These are phyloP conservation scores for Fagus sylvatica DNA, from an alignment of 306 rosid species.

Conservation along the genomic window DNA sequence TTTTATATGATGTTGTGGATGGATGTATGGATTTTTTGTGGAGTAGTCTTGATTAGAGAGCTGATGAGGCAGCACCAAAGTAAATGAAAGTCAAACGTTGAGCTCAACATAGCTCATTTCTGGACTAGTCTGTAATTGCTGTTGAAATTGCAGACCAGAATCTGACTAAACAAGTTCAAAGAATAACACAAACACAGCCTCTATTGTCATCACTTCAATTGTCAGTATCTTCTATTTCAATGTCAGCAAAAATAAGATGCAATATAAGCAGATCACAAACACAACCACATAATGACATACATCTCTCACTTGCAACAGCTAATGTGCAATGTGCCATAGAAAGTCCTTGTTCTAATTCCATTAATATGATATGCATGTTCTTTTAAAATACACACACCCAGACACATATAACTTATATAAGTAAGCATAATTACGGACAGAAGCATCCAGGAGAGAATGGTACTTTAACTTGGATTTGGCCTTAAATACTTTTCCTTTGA, in stretches of 20 bases:
- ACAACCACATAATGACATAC: not conserved
- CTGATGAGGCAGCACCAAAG: too few species aligned
- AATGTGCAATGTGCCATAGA: not conserved
- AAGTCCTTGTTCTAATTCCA: not conserved
- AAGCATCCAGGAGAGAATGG: too few species aligned
- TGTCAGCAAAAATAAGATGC: constrained; percentile 10
- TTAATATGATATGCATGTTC: not conserved
- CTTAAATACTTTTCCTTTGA: too few species aligned
- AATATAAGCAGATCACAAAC: not conserved
- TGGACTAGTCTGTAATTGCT: not conserved
- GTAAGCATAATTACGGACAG: not conserved
- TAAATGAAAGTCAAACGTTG: too few species aligned
- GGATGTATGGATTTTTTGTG: too few species aligned
- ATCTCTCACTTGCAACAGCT: not conserved
- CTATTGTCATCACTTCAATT: constrained; percentile 28
- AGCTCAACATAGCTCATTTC: too few species aligned
- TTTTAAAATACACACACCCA: not conserved
- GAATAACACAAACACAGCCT: constrained; percentile 47
- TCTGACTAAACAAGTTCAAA: constrained; percentile 26
- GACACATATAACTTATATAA: not conserved
- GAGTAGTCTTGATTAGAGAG: too few species aligned
- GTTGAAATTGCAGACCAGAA: constrained; percentile 20
- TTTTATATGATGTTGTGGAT: too few species aligned
- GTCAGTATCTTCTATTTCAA: constrained; percentile 40
- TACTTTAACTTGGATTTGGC: too few species aligned